A percentile compares a stretch with the other conserved stretches of the same genome.
Evolutionary conservation across 169 alveolate species (phyloP).

Genomic region (Blepharisma undulans): DNA sequence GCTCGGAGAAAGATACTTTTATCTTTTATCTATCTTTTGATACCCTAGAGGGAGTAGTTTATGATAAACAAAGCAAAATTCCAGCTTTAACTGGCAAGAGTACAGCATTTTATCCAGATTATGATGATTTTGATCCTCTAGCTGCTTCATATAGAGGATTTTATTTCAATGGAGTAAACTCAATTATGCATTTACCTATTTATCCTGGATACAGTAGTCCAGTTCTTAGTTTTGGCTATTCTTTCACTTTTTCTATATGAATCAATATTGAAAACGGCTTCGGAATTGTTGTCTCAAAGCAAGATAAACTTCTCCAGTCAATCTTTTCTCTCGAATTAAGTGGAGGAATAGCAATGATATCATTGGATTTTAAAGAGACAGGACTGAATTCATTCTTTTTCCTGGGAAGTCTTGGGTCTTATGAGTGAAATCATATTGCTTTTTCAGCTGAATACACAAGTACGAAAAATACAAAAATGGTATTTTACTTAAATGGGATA

Average conservation of each 20-base stretch:
- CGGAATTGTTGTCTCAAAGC: not conserved
- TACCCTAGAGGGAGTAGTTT: not conserved
- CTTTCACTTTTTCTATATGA: not conserved
- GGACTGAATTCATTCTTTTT: not conserved
- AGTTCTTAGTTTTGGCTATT: not conserved
- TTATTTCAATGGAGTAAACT: not conserved
- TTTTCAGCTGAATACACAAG: not conserved
- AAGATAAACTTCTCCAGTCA: not conserved
- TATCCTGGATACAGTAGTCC: not conserved
- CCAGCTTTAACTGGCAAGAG: not conserved
- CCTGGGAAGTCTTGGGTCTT: not conserved
- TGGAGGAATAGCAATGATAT: not conserved
- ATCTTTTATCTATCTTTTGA: not conserved
- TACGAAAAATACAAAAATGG: not conserved
- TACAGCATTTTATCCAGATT: not conserved
- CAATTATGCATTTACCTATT: not conserved
- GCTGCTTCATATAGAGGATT: constrained; percentile 10
- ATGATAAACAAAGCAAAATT: not conserved
- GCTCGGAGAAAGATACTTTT: not conserved
- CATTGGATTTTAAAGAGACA: not conserved
- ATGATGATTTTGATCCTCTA: constrained; percentile 2
- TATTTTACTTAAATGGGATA: not conserved
- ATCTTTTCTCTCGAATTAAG: not conserved
- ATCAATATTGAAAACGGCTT: not conserved
- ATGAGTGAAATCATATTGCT: not conserved